Evolutionary conservation across 805 yeast species (phyloP).

Genomic region (Schwanniomyces pseudopolymorphus): DNA sequence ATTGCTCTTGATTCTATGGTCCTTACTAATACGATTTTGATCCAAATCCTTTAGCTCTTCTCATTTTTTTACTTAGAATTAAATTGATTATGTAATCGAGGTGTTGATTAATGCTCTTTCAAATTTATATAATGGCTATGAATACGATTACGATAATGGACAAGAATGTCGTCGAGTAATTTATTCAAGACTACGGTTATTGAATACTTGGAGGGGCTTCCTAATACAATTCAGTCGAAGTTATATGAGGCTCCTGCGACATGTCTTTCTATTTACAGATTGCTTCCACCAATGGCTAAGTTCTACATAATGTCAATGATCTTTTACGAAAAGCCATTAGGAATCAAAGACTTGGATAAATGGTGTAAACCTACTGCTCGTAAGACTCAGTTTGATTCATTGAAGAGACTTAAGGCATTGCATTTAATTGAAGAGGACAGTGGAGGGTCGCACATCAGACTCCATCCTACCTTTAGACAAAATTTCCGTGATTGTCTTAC

Average conservation of each 20-base stretch:
- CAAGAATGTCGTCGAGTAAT: slow-evolving; percentile 19
- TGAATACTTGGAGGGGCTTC: slow-evolving; percentile 86
- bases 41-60: background rate
- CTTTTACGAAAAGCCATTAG: slow-evolving; percentile 73
- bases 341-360: slow-evolving; percentile 63
- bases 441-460: slow-evolving; percentile 45
- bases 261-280: slow-evolving; percentile 86
- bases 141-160: background rate
- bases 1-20: slow-evolving; percentile 3
- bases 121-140: no score
- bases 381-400: slow-evolving; percentile 68
- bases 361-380: slow-evolving; percentile 70
- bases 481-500: slow-evolving; percentile 83
- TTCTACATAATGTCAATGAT: slow-evolving; percentile 85
- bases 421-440: slow-evolving; percentile 69
- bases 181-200: slow-evolving; percentile 72
- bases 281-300: slow-evolving; percentile 87
- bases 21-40: slow-evolving; percentile 1
- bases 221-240: slow-evolving; percentile 79
- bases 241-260: slow-evolving; percentile 86
- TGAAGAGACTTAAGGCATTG: slow-evolving; percentile 71
- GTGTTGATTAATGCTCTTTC: no score
- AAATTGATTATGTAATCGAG: slow-evolving; percentile 4
- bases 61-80: slow-evolving; percentile 2
- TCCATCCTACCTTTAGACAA: slow-evolving; percentile 72